phyloP scores from a whole-genome alignment of 768 basidiomycete genomes.

The Tylopilus rubrobrunneus region DNA sequence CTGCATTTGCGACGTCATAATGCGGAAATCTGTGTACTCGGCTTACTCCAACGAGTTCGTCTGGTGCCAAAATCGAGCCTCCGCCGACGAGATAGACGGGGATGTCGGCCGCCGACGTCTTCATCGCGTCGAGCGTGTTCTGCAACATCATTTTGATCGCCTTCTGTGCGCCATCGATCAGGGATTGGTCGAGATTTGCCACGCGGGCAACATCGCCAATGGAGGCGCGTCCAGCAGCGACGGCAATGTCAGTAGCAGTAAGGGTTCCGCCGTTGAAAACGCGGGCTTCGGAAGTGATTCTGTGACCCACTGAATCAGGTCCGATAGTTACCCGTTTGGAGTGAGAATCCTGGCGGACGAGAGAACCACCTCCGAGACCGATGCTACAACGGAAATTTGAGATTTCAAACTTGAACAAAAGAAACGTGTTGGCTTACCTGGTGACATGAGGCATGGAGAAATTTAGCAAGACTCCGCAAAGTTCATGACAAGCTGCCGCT shows the following conservation, averaged over 20 bases:
- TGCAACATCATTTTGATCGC: slow-evolving; percentile 43
- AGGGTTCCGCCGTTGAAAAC: slow-evolving; percentile 55
- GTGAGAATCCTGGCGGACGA: slow-evolving; percentile 35
- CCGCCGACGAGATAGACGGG: too few species aligned
- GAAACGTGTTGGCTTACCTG: slow-evolving; percentile 21
- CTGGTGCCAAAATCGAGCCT: too few species aligned
- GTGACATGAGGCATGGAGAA: slow-evolving; percentile 57
- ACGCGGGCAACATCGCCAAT: slow-evolving; percentile 28
- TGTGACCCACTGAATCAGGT: slow-evolving; percentile 63
- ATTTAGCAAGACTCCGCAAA: slow-evolving; percentile 58
- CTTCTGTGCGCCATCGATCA: slow-evolving; percentile 35
- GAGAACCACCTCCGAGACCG: slow-evolving; percentile 63
- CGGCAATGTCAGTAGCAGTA: slow-evolving; percentile 61
- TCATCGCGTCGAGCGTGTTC: slow-evolving; percentile 56
- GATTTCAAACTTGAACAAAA: neutral
- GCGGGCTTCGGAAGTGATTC: slow-evolving; percentile 43
- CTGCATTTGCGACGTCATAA: slow-evolving; percentile 58
- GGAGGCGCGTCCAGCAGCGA: slow-evolving; percentile 35
- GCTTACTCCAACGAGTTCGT: too few species aligned
- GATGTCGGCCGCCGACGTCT: slow-evolving; percentile 54
- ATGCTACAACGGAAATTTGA: slow-evolving; percentile 34
- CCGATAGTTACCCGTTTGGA: slow-evolving; percentile 48
- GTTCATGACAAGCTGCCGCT: slow-evolving; percentile 58
- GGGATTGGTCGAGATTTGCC: slow-evolving; percentile 19
- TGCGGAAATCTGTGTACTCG: slow-evolving; percentile 47